Evolutionary conservation across 2,329 filamentous ascomycete genomes (phyloP).

Genomic region (Penicillium carneum): DNA sequence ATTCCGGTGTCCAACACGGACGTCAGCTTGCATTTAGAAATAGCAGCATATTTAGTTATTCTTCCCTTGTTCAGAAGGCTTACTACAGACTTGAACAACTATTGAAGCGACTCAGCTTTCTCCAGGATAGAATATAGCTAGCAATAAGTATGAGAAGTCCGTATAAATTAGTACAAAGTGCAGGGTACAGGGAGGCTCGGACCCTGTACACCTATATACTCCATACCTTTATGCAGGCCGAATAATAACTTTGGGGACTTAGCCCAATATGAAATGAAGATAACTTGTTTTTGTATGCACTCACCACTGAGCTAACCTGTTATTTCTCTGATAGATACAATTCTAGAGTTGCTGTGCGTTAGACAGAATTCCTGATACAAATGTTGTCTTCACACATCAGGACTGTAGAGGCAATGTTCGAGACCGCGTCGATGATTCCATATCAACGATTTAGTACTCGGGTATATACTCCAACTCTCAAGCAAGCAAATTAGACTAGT

Average conservation of each 20-base stretch:
- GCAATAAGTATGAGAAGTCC: too few species aligned
- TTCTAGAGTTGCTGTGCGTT: conserved; percentile 1
- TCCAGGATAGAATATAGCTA: not conserved
- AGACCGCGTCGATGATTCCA: not conserved
- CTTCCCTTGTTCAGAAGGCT: not conserved
- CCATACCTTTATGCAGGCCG: conserved; percentile 18
- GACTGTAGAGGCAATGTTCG: not conserved
- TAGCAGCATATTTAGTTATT: not conserved
- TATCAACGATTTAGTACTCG: not conserved
- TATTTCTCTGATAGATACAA: not conserved
- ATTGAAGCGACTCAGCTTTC: not conserved
- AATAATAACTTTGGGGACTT: conserved; percentile 21
- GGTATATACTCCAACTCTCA: not conserved
- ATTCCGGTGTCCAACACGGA: not conserved
- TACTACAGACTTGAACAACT: not conserved
- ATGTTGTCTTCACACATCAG: not conserved
- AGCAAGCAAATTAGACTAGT: not conserved
- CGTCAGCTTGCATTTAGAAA: not conserved
- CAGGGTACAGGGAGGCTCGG: conserved; percentile 5
- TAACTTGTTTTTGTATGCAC: not conserved
- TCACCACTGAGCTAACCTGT: not conserved
- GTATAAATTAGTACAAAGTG: not conserved
- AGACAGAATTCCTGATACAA: not conserved
- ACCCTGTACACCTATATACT: conserved; percentile 13
- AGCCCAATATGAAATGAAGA: not conserved